Evolutionary conservation across 2,329 filamentous ascomycete genomes (phyloP), one percentile per base, ranked within the genome.

Genomic region (Sclerotinia subarctica): DNA sequence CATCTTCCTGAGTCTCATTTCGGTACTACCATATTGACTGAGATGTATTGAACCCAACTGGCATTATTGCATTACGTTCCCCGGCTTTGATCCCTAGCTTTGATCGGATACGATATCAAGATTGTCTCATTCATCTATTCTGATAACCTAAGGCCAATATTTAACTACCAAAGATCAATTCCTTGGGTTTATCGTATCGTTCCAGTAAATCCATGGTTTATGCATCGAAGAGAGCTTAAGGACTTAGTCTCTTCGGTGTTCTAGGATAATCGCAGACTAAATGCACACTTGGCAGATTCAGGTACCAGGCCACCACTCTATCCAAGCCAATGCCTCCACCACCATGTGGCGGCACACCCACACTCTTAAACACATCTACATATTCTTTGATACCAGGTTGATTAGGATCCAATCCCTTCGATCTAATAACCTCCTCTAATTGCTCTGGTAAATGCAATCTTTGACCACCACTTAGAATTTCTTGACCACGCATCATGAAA

Each of bases 401-500:
- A 58, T 85, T 81, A 0, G 94, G 93, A 77, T 97, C 91, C 74
- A 98, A 86, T 68, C 93, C 94, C 80, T 93, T 89, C 69, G 82
- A 83, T 76, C 88, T 85, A 82, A 98, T 91, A 71, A 92, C 91
- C 57, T 87, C 86, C 77, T 93, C 89, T 19, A 98, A 85, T 80
- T 90, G 86, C 53, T 83, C 82, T 0, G 94, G 87, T 71, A 93
- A 85, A 79, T 97, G 91, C 73, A 97, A 92, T 85, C 94, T 92
- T 80, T 97, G 94, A 10, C 93, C 94, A 74, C 94, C 94, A 21
- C 91, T 94, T 24, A 97, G 85, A 69, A 97, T 94, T 80, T 97
- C 94, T 79, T 98, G 94, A 4, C 93, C 93, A 68, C 94, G 88
- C 78, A 96, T 88, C 83, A 97, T 96, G 76, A 96, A 93, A 80